Evolutionary conservation across 352 stramenopile genomes (phyloP), one percentile per base, ranked within the genome.

Genomic region (Pythium apleroticum): DNA sequence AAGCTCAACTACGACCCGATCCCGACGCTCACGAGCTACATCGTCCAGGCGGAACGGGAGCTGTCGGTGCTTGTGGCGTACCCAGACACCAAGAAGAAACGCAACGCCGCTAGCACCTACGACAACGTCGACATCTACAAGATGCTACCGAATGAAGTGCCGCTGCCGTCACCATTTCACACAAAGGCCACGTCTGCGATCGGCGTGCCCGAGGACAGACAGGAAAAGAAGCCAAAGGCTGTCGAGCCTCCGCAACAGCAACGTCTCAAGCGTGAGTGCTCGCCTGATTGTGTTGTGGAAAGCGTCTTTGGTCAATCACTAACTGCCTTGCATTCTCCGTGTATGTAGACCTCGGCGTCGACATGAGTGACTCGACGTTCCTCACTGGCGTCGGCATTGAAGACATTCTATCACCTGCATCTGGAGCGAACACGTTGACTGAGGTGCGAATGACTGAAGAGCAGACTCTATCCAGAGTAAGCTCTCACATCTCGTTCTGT

Each of bases 121-220:
- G 81, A 90, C n/a, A 76, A 85, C 27, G 81, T 92, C 3, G 77
- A 91, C 54, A 94, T 94, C 64, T 91, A 87, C 71, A 91, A 90
- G 66, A 86, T 91, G 72, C 83, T 91, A 58, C 81, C 83, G 0
- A 90, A 84, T 27, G 79, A 89, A 30, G 65, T 81, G 11, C 68
- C 75, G 20, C 65, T 90, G 24, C 73, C 81, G n/a, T 73, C 72
- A 5, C 73, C 78, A 24, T 91, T 91, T 53, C 77, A 71, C 10
- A 81, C 69, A 24, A 78, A 78, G 28, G 60, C 77, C n/a, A 78
- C 72, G 0, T 59, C 76, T n/a, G 22, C 53, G 14, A 45, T 69
- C 19, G 71, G 63, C 28, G 59, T 50, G 1, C 10, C 43, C 4
- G 35, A 28, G 17, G 63, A 76, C 24, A 65, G 39, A 11, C 48